phyloP scores from a whole-genome alignment of 164 flowering plant species.

The Kingdonia uniflora region DNA sequence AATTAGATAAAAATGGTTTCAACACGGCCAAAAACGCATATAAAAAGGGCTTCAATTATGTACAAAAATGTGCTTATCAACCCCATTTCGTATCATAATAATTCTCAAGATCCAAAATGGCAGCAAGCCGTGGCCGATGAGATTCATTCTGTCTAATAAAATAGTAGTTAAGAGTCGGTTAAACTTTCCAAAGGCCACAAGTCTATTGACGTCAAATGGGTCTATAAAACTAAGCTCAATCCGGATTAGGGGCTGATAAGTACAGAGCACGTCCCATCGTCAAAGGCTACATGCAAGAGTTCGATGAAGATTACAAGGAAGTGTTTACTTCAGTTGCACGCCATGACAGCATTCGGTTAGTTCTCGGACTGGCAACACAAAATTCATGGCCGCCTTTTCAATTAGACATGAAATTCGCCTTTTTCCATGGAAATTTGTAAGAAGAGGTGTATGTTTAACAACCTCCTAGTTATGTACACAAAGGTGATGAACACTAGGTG shows the following conservation, averaged over 20 bases:
- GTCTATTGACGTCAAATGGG: background rate
- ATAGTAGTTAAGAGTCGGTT: background rate
- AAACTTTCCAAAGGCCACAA: background rate
- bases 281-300: background rate
- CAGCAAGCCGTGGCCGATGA: background rate
- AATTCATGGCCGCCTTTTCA: background rate
- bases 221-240: background rate
- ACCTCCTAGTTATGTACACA: background rate
- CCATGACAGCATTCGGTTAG: background rate
- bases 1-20: no score
- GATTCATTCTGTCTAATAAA: background rate
- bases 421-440: background rate
- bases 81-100: no score
- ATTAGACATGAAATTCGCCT: background rate
- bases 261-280: background rate
- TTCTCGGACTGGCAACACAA: background rate
- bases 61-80: no score
- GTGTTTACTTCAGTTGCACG: conserved; percentile 2
- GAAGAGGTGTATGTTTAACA: background rate
- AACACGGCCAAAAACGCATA: no score
- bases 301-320: background rate
- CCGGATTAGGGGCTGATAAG: background rate
- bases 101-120: background rate
- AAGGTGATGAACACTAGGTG: background rate
- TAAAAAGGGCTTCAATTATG: no score